Evolutionary conservation across 768 basidiomycete genomes (phyloP), one percentile per base, ranked within the genome.

Genomic region (Pleurotus eryngii): DNA sequence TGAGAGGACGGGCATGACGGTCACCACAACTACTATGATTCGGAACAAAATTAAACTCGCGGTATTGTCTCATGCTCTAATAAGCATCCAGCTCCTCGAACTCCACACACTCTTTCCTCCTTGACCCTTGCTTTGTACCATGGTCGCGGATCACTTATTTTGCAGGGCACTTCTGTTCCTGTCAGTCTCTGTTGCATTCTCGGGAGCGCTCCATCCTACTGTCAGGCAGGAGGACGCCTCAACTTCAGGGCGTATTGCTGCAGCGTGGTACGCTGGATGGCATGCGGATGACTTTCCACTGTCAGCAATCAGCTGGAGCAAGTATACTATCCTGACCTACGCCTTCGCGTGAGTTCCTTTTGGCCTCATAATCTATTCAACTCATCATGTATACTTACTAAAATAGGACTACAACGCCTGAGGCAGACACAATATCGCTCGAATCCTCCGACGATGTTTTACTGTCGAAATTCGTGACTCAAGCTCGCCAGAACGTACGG

Each of bases 201-300:
- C 30, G 30, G 30, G 11, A 11, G 30, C 30, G 30, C 30, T 11
- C 30, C 30, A 11, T 3, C 30, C 30, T 11, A 3, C 30, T 11
- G 30, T 9, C 4, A 45, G 42, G n/a, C 42, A 17, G 42, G 42
- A 45, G 42, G 42, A 45, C 7, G 9, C n/a, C 51, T 17, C 51
- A 17, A 40, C 51, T n/a, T n/a, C 37, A 30, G 22, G 17, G 12
- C 18, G 39, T 11, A 30, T 86, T 14, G 75, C 84, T 2, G 70
- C 78, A 15, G 75, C 81, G 7, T 90, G 86, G 86, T 89, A 81
- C 62, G 83, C 87, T 26, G 83, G 84, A 46, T 92, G 84, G 84
- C 84, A 87, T 65, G 68, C 80, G 22, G 69, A 67, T 5, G 61
- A 69, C 30, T 85, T 84, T 62, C 72, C 80, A 0, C 73, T 86